Percentiles rank a stretch among this genome's conserved stretches.
phyloP scores from a whole-genome alignment of 78 protist species.

The Dictyostelium intermedium region DNA sequence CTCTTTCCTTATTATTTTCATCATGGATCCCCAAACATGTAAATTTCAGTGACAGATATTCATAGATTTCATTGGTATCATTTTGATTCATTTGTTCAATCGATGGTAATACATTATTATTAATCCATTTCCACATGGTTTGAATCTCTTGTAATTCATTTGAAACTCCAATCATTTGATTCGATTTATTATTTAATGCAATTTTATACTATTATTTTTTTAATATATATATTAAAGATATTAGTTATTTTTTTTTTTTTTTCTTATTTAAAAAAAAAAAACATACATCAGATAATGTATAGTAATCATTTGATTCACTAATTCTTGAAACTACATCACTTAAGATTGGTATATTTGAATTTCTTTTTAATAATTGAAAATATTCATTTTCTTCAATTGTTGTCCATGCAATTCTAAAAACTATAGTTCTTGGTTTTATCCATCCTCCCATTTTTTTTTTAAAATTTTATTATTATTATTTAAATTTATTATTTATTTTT shows the following conservation, averaged over 20 bases:
- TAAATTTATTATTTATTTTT: too few relatives aligned
- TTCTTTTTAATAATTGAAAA: constrained; percentile 39
- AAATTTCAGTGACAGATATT: constrained; percentile 48
- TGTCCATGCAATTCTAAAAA: constrained; percentile 52
- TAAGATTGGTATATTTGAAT: constrained; percentile 9
- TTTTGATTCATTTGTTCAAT: constrained; percentile 50
- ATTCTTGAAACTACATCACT: constrained; percentile 50
- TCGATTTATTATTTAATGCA: constrained; percentile 43
- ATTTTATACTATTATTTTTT: constrained; percentile 23
- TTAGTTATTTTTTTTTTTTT: not conserved
- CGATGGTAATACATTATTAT: constrained; percentile 43
- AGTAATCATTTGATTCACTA: constrained; percentile 31
- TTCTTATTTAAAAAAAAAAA: too few relatives aligned
- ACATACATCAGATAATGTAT: constrained; percentile 33
- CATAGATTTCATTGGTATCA: constrained; percentile 49
- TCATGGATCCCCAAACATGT: constrained; percentile 61
- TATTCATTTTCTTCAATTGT: constrained; percentile 60
- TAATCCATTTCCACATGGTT: constrained; percentile 61
- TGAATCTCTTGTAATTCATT: constrained; percentile 62
- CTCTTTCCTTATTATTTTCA: constrained; percentile 27
- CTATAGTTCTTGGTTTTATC: constrained; percentile 68
- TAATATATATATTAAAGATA: not conserved
- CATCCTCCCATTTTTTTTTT: constrained; percentile 71
- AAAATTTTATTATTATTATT: not conserved
- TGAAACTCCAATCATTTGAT: constrained; percentile 60